These are phyloP conservation scores for Mycosphaerella arachidis DNA, from an alignment of 2,329 filamentous ascomycete genomes.

Conservation along the genomic window DNA sequence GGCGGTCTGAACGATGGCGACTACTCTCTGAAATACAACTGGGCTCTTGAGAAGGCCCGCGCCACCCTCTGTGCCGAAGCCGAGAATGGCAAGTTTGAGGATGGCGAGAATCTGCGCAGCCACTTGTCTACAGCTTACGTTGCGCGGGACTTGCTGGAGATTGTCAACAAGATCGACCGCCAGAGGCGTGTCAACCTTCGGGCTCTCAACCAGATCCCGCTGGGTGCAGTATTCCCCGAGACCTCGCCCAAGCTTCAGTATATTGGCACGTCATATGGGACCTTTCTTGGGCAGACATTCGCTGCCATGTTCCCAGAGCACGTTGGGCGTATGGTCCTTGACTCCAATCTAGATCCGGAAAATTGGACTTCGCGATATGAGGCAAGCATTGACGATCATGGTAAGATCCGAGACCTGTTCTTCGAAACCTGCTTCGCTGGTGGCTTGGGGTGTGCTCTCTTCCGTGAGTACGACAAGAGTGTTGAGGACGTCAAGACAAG, in stretches of 20 bases:
- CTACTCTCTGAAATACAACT: constrained; percentile 30
- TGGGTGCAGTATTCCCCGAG: not conserved
- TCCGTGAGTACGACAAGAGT: constrained; percentile 12
- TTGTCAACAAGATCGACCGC: constrained; percentile 3
- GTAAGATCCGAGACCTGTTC: constrained; percentile 10
- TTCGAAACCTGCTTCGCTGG: constrained; percentile 13
- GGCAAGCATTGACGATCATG: constrained; percentile 18
- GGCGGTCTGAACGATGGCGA: constrained; percentile 14
- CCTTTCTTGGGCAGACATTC: constrained; percentile 7
- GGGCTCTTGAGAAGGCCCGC: constrained; percentile 35
- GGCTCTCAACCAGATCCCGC: not conserved
- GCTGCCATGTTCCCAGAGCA: constrained; percentile 7
- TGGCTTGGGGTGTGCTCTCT: constrained; percentile 12
- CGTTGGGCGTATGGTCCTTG: constrained; percentile 4
- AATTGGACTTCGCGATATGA: constrained; percentile 20
- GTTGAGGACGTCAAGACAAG: constrained; percentile 14
- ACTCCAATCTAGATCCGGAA: constrained; percentile 33
- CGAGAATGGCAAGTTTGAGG: constrained; percentile 31
- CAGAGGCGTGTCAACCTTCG: not conserved
- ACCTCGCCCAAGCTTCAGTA: constrained; percentile 14
- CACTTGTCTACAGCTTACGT: constrained; percentile 35
- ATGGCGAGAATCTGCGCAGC: constrained; percentile 19
- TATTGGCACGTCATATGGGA: constrained; percentile 33
- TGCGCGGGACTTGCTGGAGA: constrained; percentile 8
- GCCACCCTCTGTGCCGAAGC: constrained; percentile 25